Conservation (phyloP, 768 basidiomycete genomes). For the Rhodosporidiobolus sp. region DNA sequence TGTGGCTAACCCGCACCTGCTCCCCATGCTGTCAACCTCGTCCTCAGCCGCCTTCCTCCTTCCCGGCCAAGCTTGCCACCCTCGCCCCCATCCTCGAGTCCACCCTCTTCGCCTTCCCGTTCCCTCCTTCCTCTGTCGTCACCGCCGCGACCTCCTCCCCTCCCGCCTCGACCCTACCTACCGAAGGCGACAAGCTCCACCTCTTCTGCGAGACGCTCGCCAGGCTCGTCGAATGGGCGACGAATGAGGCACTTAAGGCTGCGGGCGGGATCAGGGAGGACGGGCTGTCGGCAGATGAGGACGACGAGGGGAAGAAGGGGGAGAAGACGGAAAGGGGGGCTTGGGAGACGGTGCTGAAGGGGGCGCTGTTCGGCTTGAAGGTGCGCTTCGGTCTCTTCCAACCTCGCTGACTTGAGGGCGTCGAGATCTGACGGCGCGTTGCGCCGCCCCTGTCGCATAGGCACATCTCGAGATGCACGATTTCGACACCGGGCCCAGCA, state of each 20-base stretch:
- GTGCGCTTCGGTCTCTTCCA: neutral
- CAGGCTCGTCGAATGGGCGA: neutral
- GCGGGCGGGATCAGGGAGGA: too few relatives aligned
- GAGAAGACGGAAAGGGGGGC: neutral
- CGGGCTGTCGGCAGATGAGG: neutral
- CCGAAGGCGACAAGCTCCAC: too few relatives aligned
- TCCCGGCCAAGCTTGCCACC: too few relatives aligned
- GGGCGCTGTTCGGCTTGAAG: neutral
- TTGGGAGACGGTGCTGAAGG: neutral
- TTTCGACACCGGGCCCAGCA: neutral
- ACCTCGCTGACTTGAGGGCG: neutral
- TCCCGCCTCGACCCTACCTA: too few relatives aligned
- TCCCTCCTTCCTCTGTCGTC: neutral
- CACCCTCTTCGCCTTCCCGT: neutral
- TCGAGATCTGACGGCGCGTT: neutral
- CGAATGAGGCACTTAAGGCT: neutral
- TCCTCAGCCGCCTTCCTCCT: too few relatives aligned
- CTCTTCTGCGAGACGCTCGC: neutral
- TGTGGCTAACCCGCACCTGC: too few relatives aligned
- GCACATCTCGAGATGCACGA: neutral
- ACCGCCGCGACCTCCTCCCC: neutral
- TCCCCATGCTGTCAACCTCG: too few relatives aligned
- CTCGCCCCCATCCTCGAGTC: too few relatives aligned
- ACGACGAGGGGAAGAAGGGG: neutral
- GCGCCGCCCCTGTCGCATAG: neutral